Base-by-base conservation (phyloP, 352 stramenopile genomes). In the Globisporangium sylvaticum region DNA sequence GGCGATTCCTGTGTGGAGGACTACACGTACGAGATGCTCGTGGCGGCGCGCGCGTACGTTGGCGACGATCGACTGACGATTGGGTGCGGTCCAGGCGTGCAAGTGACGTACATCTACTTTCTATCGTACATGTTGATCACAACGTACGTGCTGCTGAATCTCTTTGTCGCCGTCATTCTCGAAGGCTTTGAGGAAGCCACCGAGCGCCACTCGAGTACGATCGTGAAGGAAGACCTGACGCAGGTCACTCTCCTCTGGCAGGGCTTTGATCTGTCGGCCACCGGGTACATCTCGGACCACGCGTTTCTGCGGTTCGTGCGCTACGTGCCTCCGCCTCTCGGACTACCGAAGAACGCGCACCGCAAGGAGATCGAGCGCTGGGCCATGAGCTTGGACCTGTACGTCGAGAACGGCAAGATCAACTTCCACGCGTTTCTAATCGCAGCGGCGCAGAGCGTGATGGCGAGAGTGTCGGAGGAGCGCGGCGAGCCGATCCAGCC, bases 151-250 rank as follows among this genome's bases (percentile, higher is more conserved):
- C 60, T 94, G 44, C 61, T 95, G 31, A 94, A 92, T 62, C 68
- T 95, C 20, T 89, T 95, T 46, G 83, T 94, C 1, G 87, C 87
- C 29, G 84, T 94, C 8, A 89, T 95, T 59, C 71, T 95, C 24
- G 85, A 95, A 55, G 77, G 81, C 32, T 95, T 95, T 66, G 71
- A 80, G 61, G 85, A 92, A 48, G 78, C 72, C 4, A 80, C 72
- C 3, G 77, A 78, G 68, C 77, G 78, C 25, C 80, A 80, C 34
- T 54, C 70, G 22, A 76, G 67, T 25, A 63, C 65, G 10, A 67
- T 79, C 58, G 77, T 74, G 22, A 82, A 81, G n/a, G 71, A 74
- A 12, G 74, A 87, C 55, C 31, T 87, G 8, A 20, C 31, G 1
- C 62, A 72, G 8, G 68, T 81, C 25, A 71, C 71, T 8, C 31